Evolutionary conservation across 2,329 filamentous ascomycete genomes (phyloP).

Genomic region (Clarireedia homoeocarpa): DNA sequence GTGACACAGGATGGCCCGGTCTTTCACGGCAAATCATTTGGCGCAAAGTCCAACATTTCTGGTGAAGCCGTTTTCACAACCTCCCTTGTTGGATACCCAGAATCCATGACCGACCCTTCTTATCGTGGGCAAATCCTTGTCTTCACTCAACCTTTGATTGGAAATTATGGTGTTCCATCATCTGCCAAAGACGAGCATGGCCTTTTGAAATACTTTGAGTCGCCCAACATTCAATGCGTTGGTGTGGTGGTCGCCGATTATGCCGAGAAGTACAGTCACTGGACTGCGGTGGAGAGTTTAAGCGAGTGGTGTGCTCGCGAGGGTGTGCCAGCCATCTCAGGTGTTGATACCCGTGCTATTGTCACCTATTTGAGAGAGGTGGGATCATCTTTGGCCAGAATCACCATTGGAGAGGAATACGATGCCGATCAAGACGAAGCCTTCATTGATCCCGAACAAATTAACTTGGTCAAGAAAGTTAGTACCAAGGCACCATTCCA

Average conservation of each 20-base stretch:
- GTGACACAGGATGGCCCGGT: slow-evolving; percentile 73
- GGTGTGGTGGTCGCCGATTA: slow-evolving; percentile 95
- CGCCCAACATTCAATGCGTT: slow-evolving; percentile 91
- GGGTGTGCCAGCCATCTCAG: slow-evolving; percentile 91
- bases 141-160: slow-evolving; percentile 95
- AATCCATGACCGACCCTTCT: slow-evolving; percentile 84
- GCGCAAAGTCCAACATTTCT: slow-evolving; percentile 92
- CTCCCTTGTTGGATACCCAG: slow-evolving; percentile 93
- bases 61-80: slow-evolving; percentile 99
- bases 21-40: slow-evolving; percentile 94
- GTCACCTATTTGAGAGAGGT: slow-evolving; percentile 94
- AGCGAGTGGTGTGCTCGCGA: slow-evolving; percentile 93
- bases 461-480: slow-evolving; percentile 92
- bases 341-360: slow-evolving; percentile 93
- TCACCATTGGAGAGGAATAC: slow-evolving; percentile 94
- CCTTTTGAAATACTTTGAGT: slow-evolving; percentile 96
- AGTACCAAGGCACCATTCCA: slow-evolving; percentile 98
- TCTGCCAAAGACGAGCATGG: slow-evolving; percentile 77
- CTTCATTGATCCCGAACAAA: slow-evolving; percentile 89
- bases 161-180: slow-evolving; percentile 96
- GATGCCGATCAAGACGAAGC: slow-evolving; percentile 97
- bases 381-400: slow-evolving; percentile 89
- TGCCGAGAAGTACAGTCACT: slow-evolving; percentile 91
- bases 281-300: slow-evolving; percentile 94
- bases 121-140: slow-evolving; percentile 94